Evolutionary conservation across 139 green algal species (phyloP), one percentile per base, ranked within the genome.

Genomic region (Coelastrella sp.): DNA sequence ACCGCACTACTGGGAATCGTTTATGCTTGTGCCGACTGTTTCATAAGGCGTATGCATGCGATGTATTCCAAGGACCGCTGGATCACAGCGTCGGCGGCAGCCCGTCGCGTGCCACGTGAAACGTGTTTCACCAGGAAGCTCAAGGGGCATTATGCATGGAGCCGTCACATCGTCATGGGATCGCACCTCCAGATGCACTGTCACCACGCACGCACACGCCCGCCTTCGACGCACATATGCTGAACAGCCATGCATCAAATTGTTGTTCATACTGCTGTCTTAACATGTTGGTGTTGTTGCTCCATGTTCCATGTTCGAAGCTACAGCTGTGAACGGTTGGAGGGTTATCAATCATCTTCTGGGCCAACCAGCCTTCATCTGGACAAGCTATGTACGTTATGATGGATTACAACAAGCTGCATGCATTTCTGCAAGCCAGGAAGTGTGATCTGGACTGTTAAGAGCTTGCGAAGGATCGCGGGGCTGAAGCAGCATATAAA

Each of bases 361-460:
- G 73, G 74, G 87, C 16, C 92, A 92, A 1, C 88, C 92, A 59
- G 83, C 56, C 16, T 92, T 5, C 92, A 95, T 91, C 90, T 93
- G 82, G 94, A 96, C 86, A 66, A 76, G 74, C 86, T 86, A 47
- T 47, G 32, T 47, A 47, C 0, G 80, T 91, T 11, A 66, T 93
- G 86, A 65, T 96, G 71, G 92, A 94, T 73, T 96, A 89, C 89
- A 59, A 71, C 2, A 75, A 91, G 65, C 84, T 96, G 68, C 92
- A 96, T 76, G 23, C 65, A 2, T 95, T 95, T 90, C 86, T 96
- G 76, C 32, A n/a, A 3, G 17, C 65, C 66, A 83, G 66, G 58
- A 77, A 77, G 8, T 91, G 86, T 23, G 54, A 83, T 6, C 87
- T 94, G 73, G 78, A 89, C 5, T 94, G 92, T 74, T 94, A 71